phyloP scores from a whole-genome alignment of 176 grass and related monocot species.

The Pontederia paniculata region DNA sequence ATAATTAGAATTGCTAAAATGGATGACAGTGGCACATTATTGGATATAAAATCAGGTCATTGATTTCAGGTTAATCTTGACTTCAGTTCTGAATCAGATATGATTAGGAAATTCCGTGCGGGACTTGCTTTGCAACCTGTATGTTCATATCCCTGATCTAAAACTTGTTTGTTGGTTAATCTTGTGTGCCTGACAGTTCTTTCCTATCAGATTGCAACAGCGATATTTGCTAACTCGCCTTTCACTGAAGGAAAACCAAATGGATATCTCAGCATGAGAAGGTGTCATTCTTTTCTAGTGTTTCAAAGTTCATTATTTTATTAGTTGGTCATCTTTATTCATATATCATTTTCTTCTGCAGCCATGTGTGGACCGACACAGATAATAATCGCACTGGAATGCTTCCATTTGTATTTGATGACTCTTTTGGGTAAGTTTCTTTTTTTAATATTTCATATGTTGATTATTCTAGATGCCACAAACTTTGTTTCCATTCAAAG shows the following conservation, averaged over 20 bases:
- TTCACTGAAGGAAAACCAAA: slow-evolving; percentile 99
- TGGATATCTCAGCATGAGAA: slow-evolving; percentile 95
- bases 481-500: too few species aligned
- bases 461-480: not conserved
- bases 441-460: not conserved
- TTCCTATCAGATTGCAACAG: slow-evolving; percentile 76
- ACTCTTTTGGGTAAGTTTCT: slow-evolving; percentile 63
- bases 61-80: slow-evolving; percentile 99
- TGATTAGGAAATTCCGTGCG: slow-evolving; percentile 84
- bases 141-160: slow-evolving; percentile 21
- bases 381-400: slow-evolving; percentile 91
- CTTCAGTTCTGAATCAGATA: slow-evolving; percentile 95
- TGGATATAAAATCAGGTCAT: too few species aligned
- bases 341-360: slow-evolving; percentile 27
- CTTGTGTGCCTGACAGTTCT: slow-evolving; percentile 12
- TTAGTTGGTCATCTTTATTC: slow-evolving; percentile 15
- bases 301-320: not conserved
- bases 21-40: too few species aligned
- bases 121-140: slow-evolving; percentile 90
- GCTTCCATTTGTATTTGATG: slow-evolving; percentile 96
- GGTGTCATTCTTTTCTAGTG: slow-evolving; percentile 25
- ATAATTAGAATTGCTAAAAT: too few species aligned
- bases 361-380: slow-evolving; percentile 97
- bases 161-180: not conserved
- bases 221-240: slow-evolving; percentile 97